Evolutionary conservation across 2,329 filamentous ascomycete genomes (phyloP).

Genomic region (Zelopaecilomyces penicillatus): DNA sequence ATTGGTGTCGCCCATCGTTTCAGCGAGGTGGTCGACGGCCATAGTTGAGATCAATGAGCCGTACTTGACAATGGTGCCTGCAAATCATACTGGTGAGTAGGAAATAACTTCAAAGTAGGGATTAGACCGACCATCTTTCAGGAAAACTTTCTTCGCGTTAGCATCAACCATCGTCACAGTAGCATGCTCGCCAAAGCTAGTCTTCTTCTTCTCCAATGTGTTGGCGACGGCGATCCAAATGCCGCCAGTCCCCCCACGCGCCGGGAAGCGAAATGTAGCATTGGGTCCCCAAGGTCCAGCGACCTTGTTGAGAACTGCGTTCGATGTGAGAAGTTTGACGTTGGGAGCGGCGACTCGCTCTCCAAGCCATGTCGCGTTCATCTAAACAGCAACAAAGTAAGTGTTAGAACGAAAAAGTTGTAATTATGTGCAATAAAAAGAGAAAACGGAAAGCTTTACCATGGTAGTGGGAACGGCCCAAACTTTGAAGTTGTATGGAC

Average conservation of each 20-base stretch:
- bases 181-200: not conserved
- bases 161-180: not conserved
- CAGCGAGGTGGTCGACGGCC: not conserved
- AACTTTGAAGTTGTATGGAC: slow-evolving; percentile 96
- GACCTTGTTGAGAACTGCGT: slow-evolving; percentile 81
- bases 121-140: not conserved
- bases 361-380: slow-evolving; percentile 92
- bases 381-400: slow-evolving; percentile 40
- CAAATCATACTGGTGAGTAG: not conserved
- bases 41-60: not conserved
- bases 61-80: not conserved
- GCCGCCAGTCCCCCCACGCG: slow-evolving; percentile 79
- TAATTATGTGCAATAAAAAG: not conserved
- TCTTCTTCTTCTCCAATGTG: slow-evolving; percentile 34
- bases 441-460: slow-evolving; percentile 39
- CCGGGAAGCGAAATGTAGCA: slow-evolving; percentile 88
- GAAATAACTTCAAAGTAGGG: not conserved
- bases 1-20: slow-evolving; percentile 1
- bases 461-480: slow-evolving; percentile 92
- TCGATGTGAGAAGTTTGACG: slow-evolving; percentile 77
- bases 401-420: too few relatives aligned
- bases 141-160: not conserved
- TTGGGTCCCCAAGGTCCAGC: slow-evolving; percentile 92
- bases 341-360: slow-evolving; percentile 90
- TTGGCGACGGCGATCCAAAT: slow-evolving; percentile 92